Evolutionary conservation across 805 yeast species (phyloP), one percentile per base, ranked within the genome.

Genomic region (Candida suzukii): DNA sequence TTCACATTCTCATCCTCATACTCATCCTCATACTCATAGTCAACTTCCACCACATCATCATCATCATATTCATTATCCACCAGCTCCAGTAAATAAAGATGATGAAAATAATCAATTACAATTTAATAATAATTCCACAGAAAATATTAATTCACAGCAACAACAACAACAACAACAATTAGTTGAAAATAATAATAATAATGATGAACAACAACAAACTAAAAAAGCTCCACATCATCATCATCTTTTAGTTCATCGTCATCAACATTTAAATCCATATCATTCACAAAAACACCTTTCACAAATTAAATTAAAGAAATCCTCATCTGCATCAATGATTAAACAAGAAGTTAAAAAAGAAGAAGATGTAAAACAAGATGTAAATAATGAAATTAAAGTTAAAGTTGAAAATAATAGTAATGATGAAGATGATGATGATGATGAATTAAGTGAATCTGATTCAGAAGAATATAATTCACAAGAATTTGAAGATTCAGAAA

Each of bases 61-160:
- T 51, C 69, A 64, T 43, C 59, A 58, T 25, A 51, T 61, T 17
- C 66, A 64, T 2, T 68, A 65, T 18, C 71, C 63, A 32, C 40
- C 38, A 44, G 49, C 30, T 11, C 39, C 28, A 21, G n/a, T 8
- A 2, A 20, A 9, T 14, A 19, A 24, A 16, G 24, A 25, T 17
- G 11, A 17, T 19, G 17, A 36, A 3, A 36, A 27, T 29, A 5
- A 29, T 29, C n/a, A n/a, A n/a, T n/a, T n/a, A n/a, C n/a, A n/a
- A n/a, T n/a, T n/a, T n/a, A n/a, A n/a, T n/a, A n/a, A n/a, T n/a
- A n/a, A n/a, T n/a, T n/a, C n/a, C n/a, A n/a, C n/a, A n/a, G n/a
- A n/a, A n/a, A n/a, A n/a, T n/a, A n/a, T n/a, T n/a, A n/a, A 30
- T 16, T 3, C 37, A 25, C 33, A 37, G 16, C 35, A 29, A n/a